phyloP scores from a whole-genome alignment of 257 asterid genomes.

The Rauvolfia tetraphylla region DNA sequence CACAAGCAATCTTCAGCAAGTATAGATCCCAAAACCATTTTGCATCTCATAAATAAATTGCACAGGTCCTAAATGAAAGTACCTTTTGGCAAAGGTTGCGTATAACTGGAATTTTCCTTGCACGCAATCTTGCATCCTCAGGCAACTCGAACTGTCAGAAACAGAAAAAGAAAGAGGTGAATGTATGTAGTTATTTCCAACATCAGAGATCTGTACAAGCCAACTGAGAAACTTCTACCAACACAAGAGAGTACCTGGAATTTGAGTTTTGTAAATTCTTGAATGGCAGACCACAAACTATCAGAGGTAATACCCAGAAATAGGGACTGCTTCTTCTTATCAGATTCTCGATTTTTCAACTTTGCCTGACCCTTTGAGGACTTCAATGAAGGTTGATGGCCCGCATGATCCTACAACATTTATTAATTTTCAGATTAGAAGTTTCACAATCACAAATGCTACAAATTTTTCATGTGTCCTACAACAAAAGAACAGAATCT shows the following conservation, averaged over 20 bases:
- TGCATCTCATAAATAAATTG: not conserved
- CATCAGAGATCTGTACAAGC: conserved; percentile 4
- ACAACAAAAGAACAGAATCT: not conserved
- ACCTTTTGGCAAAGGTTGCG: conserved; percentile 91
- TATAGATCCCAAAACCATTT: not conserved
- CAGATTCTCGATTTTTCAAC: conserved; percentile 39
- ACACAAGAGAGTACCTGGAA: conserved; percentile 57
- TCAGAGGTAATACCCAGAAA: conserved; percentile 56
- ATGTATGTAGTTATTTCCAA: conserved; percentile 1
- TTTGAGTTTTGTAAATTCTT: conserved; percentile 75
- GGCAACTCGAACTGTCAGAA: conserved; percentile 65
- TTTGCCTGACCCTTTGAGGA: conserved; percentile 50
- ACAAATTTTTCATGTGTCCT: not conserved
- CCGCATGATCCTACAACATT: conserved; percentile 52
- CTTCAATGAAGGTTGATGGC: conserved; percentile 47
- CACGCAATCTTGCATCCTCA: conserved; percentile 55
- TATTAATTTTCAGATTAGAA: not conserved
- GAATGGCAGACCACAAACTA: conserved; percentile 80
- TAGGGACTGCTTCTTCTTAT: conserved; percentile 54
- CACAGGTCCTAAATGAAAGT: conserved; percentile 2
- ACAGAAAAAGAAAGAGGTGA: conserved; percentile 10
- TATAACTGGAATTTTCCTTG: conserved; percentile 68
- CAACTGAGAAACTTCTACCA: conserved; percentile 6
- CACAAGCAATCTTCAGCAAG: not conserved
- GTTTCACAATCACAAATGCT: not conserved